Percentiles rank a stretch among this genome's conserved stretches.
phyloP scores from a whole-genome alignment of 257 asterid genomes.

The Primulina eburnea region DNA sequence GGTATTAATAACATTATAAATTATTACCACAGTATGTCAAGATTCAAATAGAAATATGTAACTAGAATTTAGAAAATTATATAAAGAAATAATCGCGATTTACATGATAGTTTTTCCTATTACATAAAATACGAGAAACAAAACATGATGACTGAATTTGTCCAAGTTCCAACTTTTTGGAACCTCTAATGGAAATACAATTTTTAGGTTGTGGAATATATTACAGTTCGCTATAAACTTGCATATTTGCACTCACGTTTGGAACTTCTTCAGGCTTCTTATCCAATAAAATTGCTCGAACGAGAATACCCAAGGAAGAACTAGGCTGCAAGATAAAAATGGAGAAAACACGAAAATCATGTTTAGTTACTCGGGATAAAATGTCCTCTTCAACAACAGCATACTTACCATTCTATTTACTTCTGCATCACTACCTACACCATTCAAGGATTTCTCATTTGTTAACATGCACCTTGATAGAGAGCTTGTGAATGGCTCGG shows the following conservation, averaged over 20 bases:
- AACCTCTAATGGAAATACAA: background rate
- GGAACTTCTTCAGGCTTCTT: conserved; percentile 96
- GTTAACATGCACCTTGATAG: conserved; percentile 52
- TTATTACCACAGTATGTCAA: background rate
- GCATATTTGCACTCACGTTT: conserved; percentile 46
- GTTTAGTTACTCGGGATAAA: conserved; percentile 6
- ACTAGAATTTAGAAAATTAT: background rate
- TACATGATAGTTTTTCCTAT: background rate
- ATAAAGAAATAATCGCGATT: background rate
- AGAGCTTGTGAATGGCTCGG: conserved; percentile 76
- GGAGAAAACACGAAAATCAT: conserved; percentile 8
- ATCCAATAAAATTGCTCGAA: conserved; percentile 67
- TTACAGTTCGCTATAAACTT: background rate
- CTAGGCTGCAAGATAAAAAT: conserved; percentile 51
- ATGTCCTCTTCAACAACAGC: conserved; percentile 15
- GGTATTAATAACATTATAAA: conserved; percentile 18
- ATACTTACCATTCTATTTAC: conserved; percentile 50
- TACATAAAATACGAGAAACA: background rate
- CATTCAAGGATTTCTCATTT: conserved; percentile 50
- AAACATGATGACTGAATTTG: background rate
- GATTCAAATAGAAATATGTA: background rate
- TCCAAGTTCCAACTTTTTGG: background rate
- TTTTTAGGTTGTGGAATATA: background rate
- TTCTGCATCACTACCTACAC: conserved; percentile 40
- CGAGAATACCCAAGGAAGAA: conserved; percentile 75